phyloP scores from a whole-genome alignment of 2,329 filamentous ascomycete species.

The Endothia cerciana region DNA sequence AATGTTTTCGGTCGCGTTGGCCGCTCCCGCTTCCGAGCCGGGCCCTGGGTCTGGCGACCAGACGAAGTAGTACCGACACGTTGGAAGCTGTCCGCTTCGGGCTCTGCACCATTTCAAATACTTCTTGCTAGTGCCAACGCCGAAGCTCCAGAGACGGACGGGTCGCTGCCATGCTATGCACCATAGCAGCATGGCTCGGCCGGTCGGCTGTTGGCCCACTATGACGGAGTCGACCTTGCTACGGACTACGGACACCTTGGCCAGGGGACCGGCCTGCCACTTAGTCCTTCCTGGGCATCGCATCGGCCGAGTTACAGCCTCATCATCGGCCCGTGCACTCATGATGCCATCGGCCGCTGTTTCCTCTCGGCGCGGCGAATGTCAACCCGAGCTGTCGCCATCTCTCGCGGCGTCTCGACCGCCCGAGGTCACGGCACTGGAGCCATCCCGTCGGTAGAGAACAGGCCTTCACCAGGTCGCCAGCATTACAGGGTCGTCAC shows the following conservation, averaged over 20 bases:
- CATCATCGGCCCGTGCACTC: background rate
- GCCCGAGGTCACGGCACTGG: background rate
- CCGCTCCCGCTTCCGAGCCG: slow-evolving; percentile 22
- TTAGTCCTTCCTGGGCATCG: background rate
- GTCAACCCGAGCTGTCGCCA: too few relatives aligned
- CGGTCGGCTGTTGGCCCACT: slow-evolving; percentile 10
- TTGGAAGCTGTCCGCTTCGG: background rate
- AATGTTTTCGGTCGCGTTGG: slow-evolving; percentile 25
- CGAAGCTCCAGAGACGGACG: slow-evolving; percentile 6
- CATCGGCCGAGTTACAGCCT: background rate
- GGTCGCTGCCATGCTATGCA: slow-evolving; percentile 5
- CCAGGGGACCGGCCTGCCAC: background rate
- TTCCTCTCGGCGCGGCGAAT: background rate
- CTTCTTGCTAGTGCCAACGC: slow-evolving; percentile 16
- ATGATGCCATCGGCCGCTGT: background rate
- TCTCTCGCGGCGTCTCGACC: background rate
- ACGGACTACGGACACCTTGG: background rate
- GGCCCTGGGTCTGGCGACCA: background rate
- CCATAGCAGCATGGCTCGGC: background rate
- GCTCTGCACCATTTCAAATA: slow-evolving; percentile 1
- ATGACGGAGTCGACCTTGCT: slow-evolving; percentile 13
- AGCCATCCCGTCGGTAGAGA: background rate
- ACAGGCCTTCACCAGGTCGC: background rate
- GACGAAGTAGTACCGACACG: background rate
- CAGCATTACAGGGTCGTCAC: background rate